phyloP scores from a whole-genome alignment of 83 land plant genomes.

The Thuja plicata region DNA sequence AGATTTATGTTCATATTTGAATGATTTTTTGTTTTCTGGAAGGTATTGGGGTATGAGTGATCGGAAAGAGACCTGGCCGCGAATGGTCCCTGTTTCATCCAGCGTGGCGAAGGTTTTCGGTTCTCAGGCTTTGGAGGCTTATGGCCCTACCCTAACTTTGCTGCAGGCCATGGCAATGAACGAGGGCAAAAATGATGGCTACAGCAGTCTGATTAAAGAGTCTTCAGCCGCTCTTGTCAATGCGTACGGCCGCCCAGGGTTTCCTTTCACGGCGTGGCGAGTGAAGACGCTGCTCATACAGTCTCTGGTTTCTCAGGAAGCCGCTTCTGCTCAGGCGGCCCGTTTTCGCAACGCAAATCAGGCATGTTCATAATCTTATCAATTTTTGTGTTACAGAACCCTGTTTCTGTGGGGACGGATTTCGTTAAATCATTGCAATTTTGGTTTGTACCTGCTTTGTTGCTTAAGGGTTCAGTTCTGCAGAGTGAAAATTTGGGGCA shows the following conservation, averaged over 20 bases:
- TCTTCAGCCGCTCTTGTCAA: constrained; percentile 49
- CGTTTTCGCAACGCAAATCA: constrained; percentile 37
- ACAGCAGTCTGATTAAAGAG: constrained; percentile 33
- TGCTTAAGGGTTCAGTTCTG: too few relatives aligned
- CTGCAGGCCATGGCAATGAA: constrained; percentile 31
- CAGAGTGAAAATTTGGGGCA: too few relatives aligned
- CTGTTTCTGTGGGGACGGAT: too few relatives aligned
- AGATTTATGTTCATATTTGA: too few relatives aligned
- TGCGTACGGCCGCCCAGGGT: constrained; percentile 41
- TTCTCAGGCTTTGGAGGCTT: constrained; percentile 38
- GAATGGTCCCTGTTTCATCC: constrained; percentile 47
- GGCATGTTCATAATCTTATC: constrained; percentile 14
- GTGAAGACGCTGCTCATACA: constrained; percentile 52
- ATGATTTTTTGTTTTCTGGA: neutral
- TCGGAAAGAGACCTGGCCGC: constrained; percentile 58
- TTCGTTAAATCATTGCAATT: too few relatives aligned
- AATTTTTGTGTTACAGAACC: too few relatives aligned
- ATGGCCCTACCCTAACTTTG: constrained; percentile 33
- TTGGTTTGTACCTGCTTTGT: too few relatives aligned
- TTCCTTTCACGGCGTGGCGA: constrained; percentile 42
- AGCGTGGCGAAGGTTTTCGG: constrained; percentile 56
- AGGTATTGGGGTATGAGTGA: constrained; percentile 46
- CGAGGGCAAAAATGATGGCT: constrained; percentile 31
- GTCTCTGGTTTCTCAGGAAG: constrained; percentile 44
- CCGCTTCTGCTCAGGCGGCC: constrained; percentile 32